Evolutionary conservation across 2,329 filamentous ascomycete genomes (phyloP).

Genomic region (Paecilomyces niveus): DNA sequence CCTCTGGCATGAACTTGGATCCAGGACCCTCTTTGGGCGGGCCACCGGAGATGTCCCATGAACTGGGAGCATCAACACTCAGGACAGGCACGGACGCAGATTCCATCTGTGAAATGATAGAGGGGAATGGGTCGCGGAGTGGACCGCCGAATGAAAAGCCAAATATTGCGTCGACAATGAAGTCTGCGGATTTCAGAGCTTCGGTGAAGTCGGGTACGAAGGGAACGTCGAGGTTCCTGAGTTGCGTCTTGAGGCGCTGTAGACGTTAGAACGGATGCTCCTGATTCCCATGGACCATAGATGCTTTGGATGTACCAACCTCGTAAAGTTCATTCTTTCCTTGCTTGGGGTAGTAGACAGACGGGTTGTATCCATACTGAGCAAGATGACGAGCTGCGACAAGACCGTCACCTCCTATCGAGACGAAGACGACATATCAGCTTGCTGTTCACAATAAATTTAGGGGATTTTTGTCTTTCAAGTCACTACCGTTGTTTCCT

Average conservation of each 20-base stretch:
- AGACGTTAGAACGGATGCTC: too few species aligned
- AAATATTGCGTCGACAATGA: slow-evolving; percentile 89
- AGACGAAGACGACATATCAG: neutral
- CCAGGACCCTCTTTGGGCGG: slow-evolving; percentile 72
- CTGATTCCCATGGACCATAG: neutral
- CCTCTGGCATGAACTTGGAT: slow-evolving; percentile 69
- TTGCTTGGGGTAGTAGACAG: slow-evolving; percentile 87
- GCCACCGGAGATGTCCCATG: slow-evolving; percentile 86
- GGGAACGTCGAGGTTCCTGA: slow-evolving; percentile 72
- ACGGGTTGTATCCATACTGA: slow-evolving; percentile 85
- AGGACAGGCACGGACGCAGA: slow-evolving; percentile 69
- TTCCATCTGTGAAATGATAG: slow-evolving; percentile 70
- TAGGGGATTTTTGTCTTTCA: neutral
- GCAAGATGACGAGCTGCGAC: slow-evolving; percentile 87
- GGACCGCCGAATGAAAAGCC: slow-evolving; percentile 91
- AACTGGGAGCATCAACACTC: slow-evolving; percentile 86
- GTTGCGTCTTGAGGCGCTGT: slow-evolving; percentile 74
- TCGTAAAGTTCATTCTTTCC: slow-evolving; percentile 85
- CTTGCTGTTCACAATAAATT: neutral
- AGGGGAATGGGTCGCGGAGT: slow-evolving; percentile 84
- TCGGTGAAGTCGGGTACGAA: slow-evolving; percentile 73
- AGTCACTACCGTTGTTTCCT: slow-evolving; percentile 51
- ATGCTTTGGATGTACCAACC: slow-evolving; percentile 38
- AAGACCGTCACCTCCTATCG: slow-evolving; percentile 78
- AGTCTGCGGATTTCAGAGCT: slow-evolving; percentile 63